Evolutionary conservation across 768 basidiomycete genomes (phyloP).

Genomic region (Podaxis sp.): DNA sequence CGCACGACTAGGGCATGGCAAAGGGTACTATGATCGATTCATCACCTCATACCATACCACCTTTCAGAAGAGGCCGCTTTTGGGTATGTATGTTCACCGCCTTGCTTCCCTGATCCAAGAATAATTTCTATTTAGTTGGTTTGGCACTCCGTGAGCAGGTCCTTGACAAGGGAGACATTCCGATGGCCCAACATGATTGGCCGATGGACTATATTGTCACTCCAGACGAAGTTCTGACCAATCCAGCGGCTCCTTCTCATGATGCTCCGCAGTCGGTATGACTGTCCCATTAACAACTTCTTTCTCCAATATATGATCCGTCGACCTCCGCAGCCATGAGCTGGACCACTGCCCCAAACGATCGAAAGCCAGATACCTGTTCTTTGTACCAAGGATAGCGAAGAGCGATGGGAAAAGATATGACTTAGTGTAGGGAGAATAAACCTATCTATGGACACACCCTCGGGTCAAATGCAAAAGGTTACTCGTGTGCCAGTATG

Average conservation of each 20-base stretch:
- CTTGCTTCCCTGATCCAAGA: constrained; percentile 5
- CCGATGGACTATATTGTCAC: constrained; percentile 62
- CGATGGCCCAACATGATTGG: constrained; percentile 59
- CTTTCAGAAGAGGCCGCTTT: constrained; percentile 47
- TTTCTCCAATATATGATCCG: not conserved
- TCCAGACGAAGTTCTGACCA: constrained; percentile 28
- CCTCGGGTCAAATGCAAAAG: too few species aligned
- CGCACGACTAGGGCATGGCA: constrained; percentile 78
- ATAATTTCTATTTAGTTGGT: constrained; percentile 46
- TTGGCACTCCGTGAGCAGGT: constrained; percentile 66
- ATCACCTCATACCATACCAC: constrained; percentile 52
- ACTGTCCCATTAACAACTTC: not conserved
- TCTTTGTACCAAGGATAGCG: too few species aligned
- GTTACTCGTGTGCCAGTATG: too few species aligned
- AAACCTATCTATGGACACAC: too few species aligned
- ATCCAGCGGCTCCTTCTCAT: not conserved
- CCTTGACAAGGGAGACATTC: constrained; percentile 49
- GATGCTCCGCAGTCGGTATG: not conserved
- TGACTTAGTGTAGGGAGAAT: too few species aligned
- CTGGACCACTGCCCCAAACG: not conserved
- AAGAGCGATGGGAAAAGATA: too few species aligned
- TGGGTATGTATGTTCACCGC: constrained; percentile 44
- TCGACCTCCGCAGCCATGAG: not conserved
- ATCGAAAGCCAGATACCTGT: too few species aligned
- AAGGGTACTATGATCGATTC: constrained; percentile 82